Evolutionary conservation across 2,329 filamentous ascomycete genomes (phyloP).

Genomic region (Lecanicillium sp.): DNA sequence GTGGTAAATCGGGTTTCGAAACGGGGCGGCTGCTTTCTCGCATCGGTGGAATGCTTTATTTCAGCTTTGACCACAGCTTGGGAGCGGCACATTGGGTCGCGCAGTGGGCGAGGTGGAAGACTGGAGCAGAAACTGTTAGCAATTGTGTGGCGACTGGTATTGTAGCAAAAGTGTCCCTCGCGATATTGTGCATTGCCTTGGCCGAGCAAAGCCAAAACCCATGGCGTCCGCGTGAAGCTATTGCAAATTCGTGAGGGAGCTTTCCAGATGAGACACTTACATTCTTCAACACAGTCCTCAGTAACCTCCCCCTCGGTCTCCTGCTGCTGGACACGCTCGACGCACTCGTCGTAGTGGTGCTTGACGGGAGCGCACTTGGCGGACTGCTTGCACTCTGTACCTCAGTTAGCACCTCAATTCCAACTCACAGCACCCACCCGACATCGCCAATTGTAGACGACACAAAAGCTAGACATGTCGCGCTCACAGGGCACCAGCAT

Average conservation of each 20-base stretch:
- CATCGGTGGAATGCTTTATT: conserved; percentile 51
- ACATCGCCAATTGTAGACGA: conserved; percentile 5
- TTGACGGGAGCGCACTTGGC: conserved; percentile 79
- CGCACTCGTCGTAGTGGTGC: conserved; percentile 98
- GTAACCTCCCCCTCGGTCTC: conserved; percentile 65
- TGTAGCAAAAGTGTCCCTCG: too few relatives aligned
- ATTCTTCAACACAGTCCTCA: conserved; percentile 99
- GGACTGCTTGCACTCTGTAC: conserved; percentile 80
- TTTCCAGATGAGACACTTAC: conserved; percentile 70
- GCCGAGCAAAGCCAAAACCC: too few relatives aligned
- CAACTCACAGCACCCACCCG: not conserved
- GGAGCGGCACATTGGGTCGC: conserved; percentile 87
- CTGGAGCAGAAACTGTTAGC: conserved; percentile 36
- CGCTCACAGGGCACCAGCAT: too few relatives aligned
- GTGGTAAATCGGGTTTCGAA: too few relatives aligned
- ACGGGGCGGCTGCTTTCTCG: too few relatives aligned
- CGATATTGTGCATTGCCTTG: too few relatives aligned
- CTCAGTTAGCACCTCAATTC: conserved; percentile 17
- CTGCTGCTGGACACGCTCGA: conserved; percentile 68
- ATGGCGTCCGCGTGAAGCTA: too few relatives aligned
- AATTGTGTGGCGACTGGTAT: not conserved
- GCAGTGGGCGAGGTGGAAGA: conserved; percentile 98
- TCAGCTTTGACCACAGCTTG: conserved; percentile 89
- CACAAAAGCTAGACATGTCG: too few relatives aligned
- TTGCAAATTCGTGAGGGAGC: too few relatives aligned